Evolutionary conservation across 331 rosid genomes (phyloP), one percentile per base, ranked within the genome.

Genomic region (Arachis monticola): DNA sequence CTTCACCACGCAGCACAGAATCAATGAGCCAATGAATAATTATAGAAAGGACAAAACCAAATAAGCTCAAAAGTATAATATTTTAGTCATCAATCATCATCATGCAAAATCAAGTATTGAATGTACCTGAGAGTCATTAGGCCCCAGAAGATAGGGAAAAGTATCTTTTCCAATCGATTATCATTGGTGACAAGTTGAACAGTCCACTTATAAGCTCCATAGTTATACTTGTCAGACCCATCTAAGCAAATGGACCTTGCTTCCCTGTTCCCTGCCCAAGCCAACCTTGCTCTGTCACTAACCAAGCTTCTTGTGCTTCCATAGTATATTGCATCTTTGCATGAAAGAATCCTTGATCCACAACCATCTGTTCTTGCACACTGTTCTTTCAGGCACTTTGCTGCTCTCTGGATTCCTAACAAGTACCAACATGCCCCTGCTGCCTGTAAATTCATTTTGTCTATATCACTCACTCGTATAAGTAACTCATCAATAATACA

Each of bases 371-470:
- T 74, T 45, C 13, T 81, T 11, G 45, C 57, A 63, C 98, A 93
- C 75, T 90, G 86, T 50, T 83, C 83, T 79, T 70, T 91, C 9
- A 93, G 76, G 80, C 98, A 93, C 51, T 89, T 77, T 5, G 80
- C 69, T 70, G 97, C 86, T 61, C 98, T 87, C 72, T 93, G 98
- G 13, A 93, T 83, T 65, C 98, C 98, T n/a, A 93, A 44, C 75
- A 93, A 79, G 79, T 93, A 93, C 97, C 98, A 93, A 58, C 98
- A 93, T 2, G 96, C 98, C 56, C 98, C 98, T 74, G 98, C 98
- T 41, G 97, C 98, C 98, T 93, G 75, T 17, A 17, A 17, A 17
- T 17, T 17, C 22, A 17, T 17, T 17, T 17, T 17, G 22, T 17
- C 22, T 17, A 17, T 17, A 17, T 17, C 22, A 17, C 22, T 17